Percentiles rank a stretch among this genome's conserved stretches.
phyloP scores from a whole-genome alignment of 1,284 basidiomycete species.

The Entoloma clypeatum region DNA sequence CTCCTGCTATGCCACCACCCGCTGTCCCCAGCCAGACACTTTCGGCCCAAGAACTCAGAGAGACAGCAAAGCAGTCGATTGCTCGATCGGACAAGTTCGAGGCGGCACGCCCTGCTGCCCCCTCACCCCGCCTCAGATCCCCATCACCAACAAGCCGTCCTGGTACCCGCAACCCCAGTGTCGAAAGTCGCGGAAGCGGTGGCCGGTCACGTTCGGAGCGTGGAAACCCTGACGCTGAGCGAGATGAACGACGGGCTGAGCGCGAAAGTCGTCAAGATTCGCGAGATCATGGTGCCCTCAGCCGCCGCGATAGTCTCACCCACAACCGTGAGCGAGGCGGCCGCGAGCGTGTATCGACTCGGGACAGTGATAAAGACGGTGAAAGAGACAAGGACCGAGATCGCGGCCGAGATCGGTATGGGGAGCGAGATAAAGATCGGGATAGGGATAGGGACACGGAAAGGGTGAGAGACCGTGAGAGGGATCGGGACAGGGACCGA shows the following conservation, averaged over 20 bases:
- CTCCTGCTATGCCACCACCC: conserved; percentile 68
- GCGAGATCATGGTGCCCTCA: conserved; percentile 36
- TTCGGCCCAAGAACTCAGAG: conserved; percentile 77
- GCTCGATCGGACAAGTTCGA: conserved; percentile 39
- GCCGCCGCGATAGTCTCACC: conserved; percentile 45
- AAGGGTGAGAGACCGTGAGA: conserved; percentile 38
- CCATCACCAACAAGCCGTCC: conserved; percentile 62
- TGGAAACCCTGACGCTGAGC: conserved; percentile 40
- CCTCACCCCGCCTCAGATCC: conserved; percentile 62
- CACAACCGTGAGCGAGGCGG: conserved; percentile 41
- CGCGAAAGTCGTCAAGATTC: conserved; percentile 39
- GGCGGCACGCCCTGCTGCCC: conserved; percentile 43
- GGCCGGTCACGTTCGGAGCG: conserved; percentile 55
- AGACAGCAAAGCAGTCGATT: conserved; percentile 68
- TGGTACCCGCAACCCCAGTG: conserved; percentile 66
- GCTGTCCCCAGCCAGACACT: conserved; percentile 72
- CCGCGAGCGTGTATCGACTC: conserved; percentile 32
- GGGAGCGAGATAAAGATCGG: conserved; percentile 49
- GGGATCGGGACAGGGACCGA: conserved; percentile 35
- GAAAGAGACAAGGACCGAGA: conserved; percentile 42
- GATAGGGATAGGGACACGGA: conserved; percentile 42
- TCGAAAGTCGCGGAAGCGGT: conserved; percentile 68
- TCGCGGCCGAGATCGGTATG: conserved; percentile 41
- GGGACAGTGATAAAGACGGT: conserved; percentile 39
- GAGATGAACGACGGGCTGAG: conserved; percentile 52